A percentile compares a stretch with the other conserved stretches of the same genome.
phyloP scores from a whole-genome alignment of 2,329 filamentous ascomycete species.

The Curvularia spicifera region DNA sequence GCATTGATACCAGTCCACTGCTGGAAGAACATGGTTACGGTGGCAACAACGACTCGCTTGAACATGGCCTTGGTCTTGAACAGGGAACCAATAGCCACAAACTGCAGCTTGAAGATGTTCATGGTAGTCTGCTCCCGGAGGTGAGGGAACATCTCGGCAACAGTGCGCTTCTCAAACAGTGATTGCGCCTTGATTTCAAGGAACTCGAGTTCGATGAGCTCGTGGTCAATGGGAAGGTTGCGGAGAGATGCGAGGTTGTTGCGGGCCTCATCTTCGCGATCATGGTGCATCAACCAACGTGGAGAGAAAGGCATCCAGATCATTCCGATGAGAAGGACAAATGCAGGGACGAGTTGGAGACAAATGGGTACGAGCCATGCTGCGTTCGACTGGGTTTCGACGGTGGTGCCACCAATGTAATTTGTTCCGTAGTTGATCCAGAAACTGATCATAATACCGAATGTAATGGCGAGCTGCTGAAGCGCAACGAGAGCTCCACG shows the following conservation, averaged over 20 bases:
- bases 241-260: constrained; percentile 69
- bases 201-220: constrained; percentile 75
- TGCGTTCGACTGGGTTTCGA: constrained; percentile 63
- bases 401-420: constrained; percentile 63
- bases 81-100: constrained; percentile 68
- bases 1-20: constrained; percentile 61
- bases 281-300: constrained; percentile 75
- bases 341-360: constrained; percentile 71
- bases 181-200: constrained; percentile 84
- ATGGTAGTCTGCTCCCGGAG: constrained; percentile 63
- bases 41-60: constrained; percentile 68
- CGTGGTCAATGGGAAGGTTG: constrained; percentile 65
- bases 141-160: constrained; percentile 69
- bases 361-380: constrained; percentile 78
- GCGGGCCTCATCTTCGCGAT: constrained; percentile 71
- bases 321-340: constrained; percentile 72
- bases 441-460: constrained; percentile 51
- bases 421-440: constrained; percentile 52
- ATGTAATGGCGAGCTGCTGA: constrained; percentile 66
- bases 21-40: constrained; percentile 57
- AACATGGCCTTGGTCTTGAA: constrained; percentile 72
- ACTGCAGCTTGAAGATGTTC: constrained; percentile 66
- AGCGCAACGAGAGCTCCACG: constrained; percentile 69
- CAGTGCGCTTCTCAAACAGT: constrained; percentile 75
- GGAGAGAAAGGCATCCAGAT: constrained; percentile 81